phyloP scores from a whole-genome alignment of 352 stramenopile genomes.

The Phytopythium boreale region DNA sequence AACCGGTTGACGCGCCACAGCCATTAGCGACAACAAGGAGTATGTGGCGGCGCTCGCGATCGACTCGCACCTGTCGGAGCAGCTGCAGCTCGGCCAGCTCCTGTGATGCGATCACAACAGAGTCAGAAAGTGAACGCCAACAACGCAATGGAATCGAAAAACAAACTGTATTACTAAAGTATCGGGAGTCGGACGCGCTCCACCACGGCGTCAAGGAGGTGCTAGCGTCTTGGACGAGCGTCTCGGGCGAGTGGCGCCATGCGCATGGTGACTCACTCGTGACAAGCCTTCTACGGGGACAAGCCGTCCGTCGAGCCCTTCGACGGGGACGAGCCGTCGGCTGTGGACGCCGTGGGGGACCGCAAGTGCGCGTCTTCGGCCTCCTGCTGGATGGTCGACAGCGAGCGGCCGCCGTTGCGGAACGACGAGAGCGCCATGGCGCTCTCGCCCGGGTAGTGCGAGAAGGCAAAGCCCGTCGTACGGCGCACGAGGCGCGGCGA shows the following conservation, averaged over 20 bases:
- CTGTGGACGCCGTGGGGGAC: slow-evolving; percentile 8
- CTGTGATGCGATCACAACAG: slow-evolving; percentile 23
- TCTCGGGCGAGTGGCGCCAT: too few species aligned
- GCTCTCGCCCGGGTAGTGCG: slow-evolving; percentile 66
- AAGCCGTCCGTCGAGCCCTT: slow-evolving; percentile 9
- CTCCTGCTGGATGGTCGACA: slow-evolving; percentile 2
- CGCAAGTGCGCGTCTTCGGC: slow-evolving; percentile 1
- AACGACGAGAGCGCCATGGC: slow-evolving; percentile 66
- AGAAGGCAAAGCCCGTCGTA: slow-evolving; percentile 88
- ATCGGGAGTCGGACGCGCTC: background rate
- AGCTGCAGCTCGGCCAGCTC: slow-evolving; percentile 59
- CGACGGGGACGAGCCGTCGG: slow-evolving; percentile 10
- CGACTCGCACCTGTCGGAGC: slow-evolving; percentile 65
- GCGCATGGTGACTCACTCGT: background rate
- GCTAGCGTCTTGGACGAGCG: background rate
- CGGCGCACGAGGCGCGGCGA: slow-evolving; percentile 76
- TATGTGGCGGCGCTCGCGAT: slow-evolving; percentile 76
- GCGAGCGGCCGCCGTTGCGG: slow-evolving; percentile 19
- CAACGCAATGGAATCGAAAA: background rate
- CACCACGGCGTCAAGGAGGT: background rate
- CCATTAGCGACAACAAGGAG: slow-evolving; percentile 81
- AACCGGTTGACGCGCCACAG: too few species aligned
- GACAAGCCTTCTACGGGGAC: slow-evolving; percentile 3
- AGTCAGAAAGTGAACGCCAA: background rate
- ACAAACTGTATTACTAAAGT: slow-evolving; percentile 2